These are phyloP conservation scores for Xylaria sp. DNA, from an alignment of 2,329 filamentous ascomycete genomes.

Conservation along the genomic window DNA sequence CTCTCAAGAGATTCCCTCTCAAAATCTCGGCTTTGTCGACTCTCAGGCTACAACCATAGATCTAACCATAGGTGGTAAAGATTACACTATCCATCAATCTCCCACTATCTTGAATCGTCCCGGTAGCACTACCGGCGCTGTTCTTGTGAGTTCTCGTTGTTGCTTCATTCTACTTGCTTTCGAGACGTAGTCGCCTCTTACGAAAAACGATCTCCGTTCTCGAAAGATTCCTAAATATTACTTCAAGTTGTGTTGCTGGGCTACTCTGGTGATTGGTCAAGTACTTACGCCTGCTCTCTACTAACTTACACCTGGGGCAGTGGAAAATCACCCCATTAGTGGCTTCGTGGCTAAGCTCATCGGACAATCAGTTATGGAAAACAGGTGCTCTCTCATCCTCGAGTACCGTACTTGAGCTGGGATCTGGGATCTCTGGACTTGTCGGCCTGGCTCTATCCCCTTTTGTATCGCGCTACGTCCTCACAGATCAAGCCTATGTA, in stretches of 20 bases:
- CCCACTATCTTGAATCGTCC: conserved; percentile 80
- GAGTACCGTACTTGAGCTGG: conserved; percentile 81
- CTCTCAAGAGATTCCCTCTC: conserved; percentile 77
- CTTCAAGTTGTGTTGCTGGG: not conserved
- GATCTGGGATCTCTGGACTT: conserved; percentile 86
- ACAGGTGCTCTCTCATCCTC: conserved; percentile 61
- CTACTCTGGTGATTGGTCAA: not conserved
- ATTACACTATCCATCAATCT: conserved; percentile 84
- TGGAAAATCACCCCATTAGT: conserved; percentile 92
- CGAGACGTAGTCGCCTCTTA: not conserved
- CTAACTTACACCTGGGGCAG: conserved; percentile 20
- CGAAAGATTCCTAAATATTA: not conserved
- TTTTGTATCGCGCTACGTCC: conserved; percentile 72
- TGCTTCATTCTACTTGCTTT: not conserved
- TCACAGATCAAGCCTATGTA: conserved; percentile 91
- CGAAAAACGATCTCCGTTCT: not conserved
- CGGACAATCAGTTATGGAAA: conserved; percentile 71
- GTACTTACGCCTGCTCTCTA: not conserved
- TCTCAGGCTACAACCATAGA: conserved; percentile 73
- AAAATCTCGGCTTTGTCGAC: conserved; percentile 87
- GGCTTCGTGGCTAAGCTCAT: conserved; percentile 79
- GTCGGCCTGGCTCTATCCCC: conserved; percentile 76
- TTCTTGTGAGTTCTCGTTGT: conserved; percentile 60
- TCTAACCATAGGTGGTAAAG: conserved; percentile 73
- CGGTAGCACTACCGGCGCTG: conserved; percentile 80